These are phyloP conservation scores for Hysterium pulicare DNA, from an alignment of 2,329 filamentous ascomycete genomes.

Conservation along the genomic window DNA sequence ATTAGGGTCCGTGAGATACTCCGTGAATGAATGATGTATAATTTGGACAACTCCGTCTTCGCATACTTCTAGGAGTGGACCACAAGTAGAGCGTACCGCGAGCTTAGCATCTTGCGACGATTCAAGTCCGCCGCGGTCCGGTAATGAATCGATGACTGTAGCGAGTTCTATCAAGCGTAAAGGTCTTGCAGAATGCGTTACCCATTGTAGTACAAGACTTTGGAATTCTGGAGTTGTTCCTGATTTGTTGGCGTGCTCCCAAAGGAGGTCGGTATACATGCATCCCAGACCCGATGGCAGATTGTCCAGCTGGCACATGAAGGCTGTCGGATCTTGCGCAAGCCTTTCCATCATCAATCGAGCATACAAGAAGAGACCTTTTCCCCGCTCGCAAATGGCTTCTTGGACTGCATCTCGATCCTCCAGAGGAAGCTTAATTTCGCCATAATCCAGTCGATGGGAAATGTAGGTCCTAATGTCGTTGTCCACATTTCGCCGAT, in stretches of 20 bases:
- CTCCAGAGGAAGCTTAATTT: neutral
- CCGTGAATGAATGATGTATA: constrained; percentile 50
- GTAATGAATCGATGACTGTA: neutral
- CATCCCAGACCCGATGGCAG: constrained; percentile 39
- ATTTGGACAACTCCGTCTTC: constrained; percentile 46
- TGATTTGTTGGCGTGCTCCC: constrained; percentile 35
- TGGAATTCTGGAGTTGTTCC: constrained; percentile 31
- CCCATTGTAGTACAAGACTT: constrained; percentile 38
- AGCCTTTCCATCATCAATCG: constrained; percentile 43
- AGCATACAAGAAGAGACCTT: constrained; percentile 48
- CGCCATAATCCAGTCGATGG: constrained; percentile 14
- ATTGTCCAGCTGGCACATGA: constrained; percentile 21
- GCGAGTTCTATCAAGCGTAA: constrained; percentile 43
- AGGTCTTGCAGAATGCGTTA: constrained; percentile 43
- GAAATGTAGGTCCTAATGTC: constrained; percentile 43
- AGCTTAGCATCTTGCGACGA: neutral
- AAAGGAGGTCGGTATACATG: constrained; percentile 41
- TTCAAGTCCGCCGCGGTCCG: neutral
- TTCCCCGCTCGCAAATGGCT: constrained; percentile 35
- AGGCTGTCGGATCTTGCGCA: constrained; percentile 16
- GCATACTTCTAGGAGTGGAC: constrained; percentile 43
- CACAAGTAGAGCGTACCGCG: constrained; percentile 27
- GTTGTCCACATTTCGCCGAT: constrained; percentile 33
- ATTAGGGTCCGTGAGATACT: constrained; percentile 34
- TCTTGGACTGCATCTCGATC: constrained; percentile 11